Base-by-base conservation (phyloP, 371 early-diverging fungal species). In the Nematocida homosporus region DNA sequence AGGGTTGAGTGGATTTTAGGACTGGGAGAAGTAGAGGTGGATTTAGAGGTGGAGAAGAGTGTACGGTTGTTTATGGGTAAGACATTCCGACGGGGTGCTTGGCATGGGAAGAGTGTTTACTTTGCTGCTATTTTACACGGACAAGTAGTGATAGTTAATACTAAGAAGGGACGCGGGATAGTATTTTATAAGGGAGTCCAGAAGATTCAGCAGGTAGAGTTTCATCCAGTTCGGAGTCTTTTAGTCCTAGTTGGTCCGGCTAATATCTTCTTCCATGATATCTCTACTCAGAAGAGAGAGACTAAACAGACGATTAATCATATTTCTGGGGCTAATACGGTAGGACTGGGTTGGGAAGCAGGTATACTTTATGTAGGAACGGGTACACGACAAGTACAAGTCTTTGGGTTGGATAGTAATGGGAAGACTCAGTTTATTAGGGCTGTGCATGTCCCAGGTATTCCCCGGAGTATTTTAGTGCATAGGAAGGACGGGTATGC, bases 181-280 rank as follows among this genome's bases (percentile, higher is more conserved):
- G 63, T 72, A 5, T 72, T 72, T 55, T 72, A 72, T 51, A 72
- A 72, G 30, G 75, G 75, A 50, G 32, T 40, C 1, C 75, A 72
- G 63, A 72, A 72, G 1, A 72, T 72, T 20, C 75, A 72, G 63
- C 75, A 72, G 20, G 63, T 72, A n/a, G 75, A 72, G 20, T 72
- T 72, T 64, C 75, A 72, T 53, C 75, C 75, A 44, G 63, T 64
- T 6, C 56, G 63, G 50, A 51, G 27, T 29, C 50, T 72, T 30
- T 30, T 72, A 23, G 63, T 72, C 40, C 29, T 72, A 55, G 47
- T 61, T 38, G 75, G 29, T 1, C 75, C 75, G 6, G 60, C 75
- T 29, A 64, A 60, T 38, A 61, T 72, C 13, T 60, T 72, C 65
- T 72, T 72, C 75, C 48, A 61, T 27, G 51, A 38, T 34, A 20